These are phyloP conservation scores for Russula emetica DNA, from an alignment of 768 basidiomycete species.

Conservation along the genomic window DNA sequence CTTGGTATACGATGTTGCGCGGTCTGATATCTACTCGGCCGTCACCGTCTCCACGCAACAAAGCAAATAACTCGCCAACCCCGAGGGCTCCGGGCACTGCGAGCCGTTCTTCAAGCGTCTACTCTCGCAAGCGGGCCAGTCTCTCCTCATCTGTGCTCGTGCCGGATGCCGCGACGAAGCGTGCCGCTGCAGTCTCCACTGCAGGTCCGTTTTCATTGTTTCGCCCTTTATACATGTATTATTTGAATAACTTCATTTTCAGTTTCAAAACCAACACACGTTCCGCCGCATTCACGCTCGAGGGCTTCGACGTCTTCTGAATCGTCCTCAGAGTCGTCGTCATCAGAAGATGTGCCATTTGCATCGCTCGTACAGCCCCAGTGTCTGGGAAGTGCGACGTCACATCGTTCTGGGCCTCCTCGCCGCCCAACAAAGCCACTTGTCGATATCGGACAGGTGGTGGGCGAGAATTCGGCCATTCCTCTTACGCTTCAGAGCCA, in stretches of 20 bases:
- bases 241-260: not conserved
- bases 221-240: not conserved
- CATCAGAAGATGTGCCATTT: slow-evolving; percentile 57
- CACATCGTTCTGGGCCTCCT: too few species aligned
- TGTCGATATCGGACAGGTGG: too few species aligned
- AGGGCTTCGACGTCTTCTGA: slow-evolving; percentile 30
- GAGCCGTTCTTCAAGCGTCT: too few species aligned
- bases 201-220: slow-evolving; percentile 7
- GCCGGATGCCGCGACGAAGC: slow-evolving; percentile 49
- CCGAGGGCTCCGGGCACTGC: too few species aligned
- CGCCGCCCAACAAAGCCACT: too few species aligned
- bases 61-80: not conserved
- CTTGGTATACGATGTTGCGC: too few species aligned
- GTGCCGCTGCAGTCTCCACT: slow-evolving; percentile 39
- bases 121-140: slow-evolving; percentile 45
- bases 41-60: not conserved
- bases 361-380: slow-evolving; percentile 40
- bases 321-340: slow-evolving; percentile 37
- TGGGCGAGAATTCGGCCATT: too few species aligned
- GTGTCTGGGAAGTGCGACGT: too few species aligned
- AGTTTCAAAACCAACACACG: slow-evolving; percentile 3
- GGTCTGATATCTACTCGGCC: not conserved
- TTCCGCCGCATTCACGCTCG: slow-evolving; percentile 29
- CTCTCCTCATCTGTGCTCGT: slow-evolving; percentile 55
- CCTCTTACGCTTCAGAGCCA: too few species aligned